Evolutionary conservation across 2,329 filamentous ascomycete species (phyloP), one percentile per base, ranked within the genome.

Genomic region (Fusarium protoensiforme): DNA sequence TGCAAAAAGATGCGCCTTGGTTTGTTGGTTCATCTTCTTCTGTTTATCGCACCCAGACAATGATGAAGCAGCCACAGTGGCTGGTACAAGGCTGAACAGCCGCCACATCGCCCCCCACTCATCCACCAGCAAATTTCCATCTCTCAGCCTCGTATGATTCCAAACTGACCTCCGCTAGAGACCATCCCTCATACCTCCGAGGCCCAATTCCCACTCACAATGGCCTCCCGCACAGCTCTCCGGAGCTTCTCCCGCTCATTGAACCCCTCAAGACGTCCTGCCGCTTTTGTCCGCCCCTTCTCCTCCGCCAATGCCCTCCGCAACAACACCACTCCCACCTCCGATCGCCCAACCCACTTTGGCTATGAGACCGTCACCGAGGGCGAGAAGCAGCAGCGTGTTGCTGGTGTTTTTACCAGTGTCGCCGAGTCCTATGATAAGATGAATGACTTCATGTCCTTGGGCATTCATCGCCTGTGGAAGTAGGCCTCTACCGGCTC

Each of bases 381-480:
- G 81, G 87, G 90, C 11, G 87, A 96, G 82, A 98, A 98, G 84
- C 85, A 84, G 51, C 79, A 87, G 74, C 82, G 85, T 87, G 95
- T 98, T 43, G 93, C 93, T 68, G 91, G 90, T 46, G 96, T 99
- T 67, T 99, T 99, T 86, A 96, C 94, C 83, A 98, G 93, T 75
- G 96, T 99, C 43, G 96, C 96, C 75, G 92, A 94, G 72, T 94
- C 93, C 20, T 99, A 99, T 85, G 96, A 99, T 83, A 93, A 92
- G 71, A 99, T 99, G 96, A 99, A 99, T 85, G 96, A 99, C 83
- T 89, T 98, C 76, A 99, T 99, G 96, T 98, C 96, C 9, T 90
- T 99, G 56, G 96, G 96, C 64, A 95, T 98, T 84, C 96, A 99
- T 83, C 93, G 96, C 48, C 86, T 99, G 39, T 99, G 96, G 96